Percentiles rank a stretch among this genome's conserved stretches.
phyloP scores from a whole-genome alignment of 768 basidiomycete genomes.

The Gloeophyllum trabeum region DNA sequence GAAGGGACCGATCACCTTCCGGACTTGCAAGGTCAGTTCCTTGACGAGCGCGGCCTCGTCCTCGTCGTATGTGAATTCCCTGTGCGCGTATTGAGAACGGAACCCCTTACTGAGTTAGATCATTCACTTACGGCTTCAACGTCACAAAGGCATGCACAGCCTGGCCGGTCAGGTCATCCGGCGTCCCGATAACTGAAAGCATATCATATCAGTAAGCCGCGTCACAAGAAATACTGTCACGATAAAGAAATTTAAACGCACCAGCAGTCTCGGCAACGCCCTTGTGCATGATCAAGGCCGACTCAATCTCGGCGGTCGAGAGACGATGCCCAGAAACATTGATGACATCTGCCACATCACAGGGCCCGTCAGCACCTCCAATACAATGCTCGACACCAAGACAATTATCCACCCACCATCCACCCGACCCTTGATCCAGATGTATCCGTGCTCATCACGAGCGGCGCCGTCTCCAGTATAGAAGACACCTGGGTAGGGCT shows the following conservation, averaged over 20 bases:
- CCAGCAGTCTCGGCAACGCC: slow-evolving; percentile 93
- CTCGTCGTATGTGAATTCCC: slow-evolving; percentile 74
- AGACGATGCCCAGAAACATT: slow-evolving; percentile 97
- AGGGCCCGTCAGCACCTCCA: not conserved
- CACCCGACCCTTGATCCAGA: slow-evolving; percentile 97
- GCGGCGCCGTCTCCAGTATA: slow-evolving; percentile 98
- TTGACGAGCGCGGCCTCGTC: slow-evolving; percentile 67
- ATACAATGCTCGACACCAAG: slow-evolving; percentile 1
- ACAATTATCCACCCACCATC: slow-evolving; percentile 74
- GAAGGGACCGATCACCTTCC: slow-evolving; percentile 97
- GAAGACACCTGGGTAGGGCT: slow-evolving; percentile 84
- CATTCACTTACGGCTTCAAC: slow-evolving; percentile 75
- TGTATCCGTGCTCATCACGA: slow-evolving; percentile 90
- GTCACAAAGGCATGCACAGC: slow-evolving; percentile 94
- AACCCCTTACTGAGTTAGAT: not conserved
- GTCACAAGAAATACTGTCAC: not conserved
- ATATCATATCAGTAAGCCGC: not conserved
- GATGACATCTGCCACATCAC: slow-evolving; percentile 87
- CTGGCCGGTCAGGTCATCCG: slow-evolving; percentile 85
- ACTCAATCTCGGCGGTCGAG: slow-evolving; percentile 97
- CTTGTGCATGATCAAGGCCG: slow-evolving; percentile 85
- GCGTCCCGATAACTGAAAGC: slow-evolving; percentile 63
- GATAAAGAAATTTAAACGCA: slow-evolving; percentile 13
- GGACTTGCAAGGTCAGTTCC: slow-evolving; percentile 88
- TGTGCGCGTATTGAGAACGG: slow-evolving; percentile 22